A percentile compares a stretch with the other conserved stretches of the same genome.
Conservation (phyloP, 331 rosid species). For the Acacia pycnantha region DNA sequence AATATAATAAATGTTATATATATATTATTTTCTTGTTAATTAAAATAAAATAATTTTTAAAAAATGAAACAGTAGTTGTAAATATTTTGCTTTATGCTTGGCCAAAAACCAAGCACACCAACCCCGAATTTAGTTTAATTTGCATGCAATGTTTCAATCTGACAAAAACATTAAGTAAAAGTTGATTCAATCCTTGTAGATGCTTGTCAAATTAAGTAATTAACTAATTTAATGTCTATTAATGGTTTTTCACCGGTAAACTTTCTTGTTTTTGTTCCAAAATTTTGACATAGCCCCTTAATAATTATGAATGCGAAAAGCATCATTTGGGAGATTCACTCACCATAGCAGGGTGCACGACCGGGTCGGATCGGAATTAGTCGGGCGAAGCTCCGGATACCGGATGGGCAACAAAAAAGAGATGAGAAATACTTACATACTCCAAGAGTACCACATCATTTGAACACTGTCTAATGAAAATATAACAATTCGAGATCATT, state of each 20-base stretch:
- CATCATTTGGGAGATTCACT: too few species aligned
- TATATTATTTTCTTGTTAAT: neutral
- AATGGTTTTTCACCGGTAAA: conserved; percentile 16
- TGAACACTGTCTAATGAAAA: too few species aligned
- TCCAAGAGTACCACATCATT: too few species aligned
- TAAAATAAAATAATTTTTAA: too few species aligned
- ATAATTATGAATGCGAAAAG: neutral
- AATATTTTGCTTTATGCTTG: neutral
- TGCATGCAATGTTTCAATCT: neutral
- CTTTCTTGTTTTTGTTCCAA: neutral
- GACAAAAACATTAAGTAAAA: conserved; percentile 24
- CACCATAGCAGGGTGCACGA: too few species aligned
- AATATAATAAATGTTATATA: neutral
- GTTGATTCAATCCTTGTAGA: neutral
- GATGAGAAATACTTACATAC: neutral
- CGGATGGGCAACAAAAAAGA: too few species aligned
- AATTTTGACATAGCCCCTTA: neutral
- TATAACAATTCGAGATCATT: too few species aligned
- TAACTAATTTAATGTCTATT: neutral
- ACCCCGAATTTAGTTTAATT: neutral
- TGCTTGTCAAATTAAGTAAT: neutral
- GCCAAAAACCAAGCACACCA: neutral
- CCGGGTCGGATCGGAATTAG: too few species aligned
- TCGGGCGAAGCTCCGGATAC: too few species aligned
- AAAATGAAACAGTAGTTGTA: neutral